Conservation (phyloP, 768 basidiomycete genomes). For the Cubamyces sp. region DNA sequence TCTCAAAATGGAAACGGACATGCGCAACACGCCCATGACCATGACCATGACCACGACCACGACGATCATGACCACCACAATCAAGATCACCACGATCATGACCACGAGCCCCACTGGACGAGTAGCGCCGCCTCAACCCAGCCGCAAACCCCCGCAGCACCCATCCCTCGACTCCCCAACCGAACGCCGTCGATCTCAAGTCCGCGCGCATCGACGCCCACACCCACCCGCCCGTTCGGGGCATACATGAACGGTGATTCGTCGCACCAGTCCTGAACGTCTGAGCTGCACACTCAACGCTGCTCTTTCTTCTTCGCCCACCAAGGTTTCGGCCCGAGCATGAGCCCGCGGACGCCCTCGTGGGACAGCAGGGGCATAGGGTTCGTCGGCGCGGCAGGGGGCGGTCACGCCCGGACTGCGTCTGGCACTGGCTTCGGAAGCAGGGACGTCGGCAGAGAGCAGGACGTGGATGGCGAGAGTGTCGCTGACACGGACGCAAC, state of each 20-base stretch:
- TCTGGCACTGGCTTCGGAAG: background rate
- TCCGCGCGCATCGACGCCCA: constrained; percentile 36
- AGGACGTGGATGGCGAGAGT: constrained; percentile 40
- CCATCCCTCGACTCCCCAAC: constrained; percentile 12
- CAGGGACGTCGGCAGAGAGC: constrained; percentile 26
- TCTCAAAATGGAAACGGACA: constrained; percentile 22
- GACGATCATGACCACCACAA: constrained; percentile 6
- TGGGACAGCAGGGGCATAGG: constrained; percentile 28
- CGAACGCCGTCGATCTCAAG: constrained; percentile 15
- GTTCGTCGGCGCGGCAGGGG: constrained; percentile 10
- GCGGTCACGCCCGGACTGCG: constrained; percentile 5
- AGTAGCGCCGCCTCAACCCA: background rate
- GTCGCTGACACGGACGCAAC: constrained; percentile 41
- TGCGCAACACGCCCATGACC: constrained; percentile 21
- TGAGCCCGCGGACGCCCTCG: constrained; percentile 33
- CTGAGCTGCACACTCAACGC: constrained; percentile 24
- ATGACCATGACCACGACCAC: constrained; percentile 17
- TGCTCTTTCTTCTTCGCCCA: constrained; percentile 17
- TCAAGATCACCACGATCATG: background rate
- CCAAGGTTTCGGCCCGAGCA: constrained; percentile 29
- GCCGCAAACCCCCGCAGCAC: constrained; percentile 10
- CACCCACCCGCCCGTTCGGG: constrained; percentile 40
- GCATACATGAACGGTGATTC: constrained; percentile 53
- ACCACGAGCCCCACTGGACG: background rate
- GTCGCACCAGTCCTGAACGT: constrained; percentile 41